Evolutionary conservation across 179 eudicot species (phyloP).

Genomic region (Carnegiea gigantea): DNA sequence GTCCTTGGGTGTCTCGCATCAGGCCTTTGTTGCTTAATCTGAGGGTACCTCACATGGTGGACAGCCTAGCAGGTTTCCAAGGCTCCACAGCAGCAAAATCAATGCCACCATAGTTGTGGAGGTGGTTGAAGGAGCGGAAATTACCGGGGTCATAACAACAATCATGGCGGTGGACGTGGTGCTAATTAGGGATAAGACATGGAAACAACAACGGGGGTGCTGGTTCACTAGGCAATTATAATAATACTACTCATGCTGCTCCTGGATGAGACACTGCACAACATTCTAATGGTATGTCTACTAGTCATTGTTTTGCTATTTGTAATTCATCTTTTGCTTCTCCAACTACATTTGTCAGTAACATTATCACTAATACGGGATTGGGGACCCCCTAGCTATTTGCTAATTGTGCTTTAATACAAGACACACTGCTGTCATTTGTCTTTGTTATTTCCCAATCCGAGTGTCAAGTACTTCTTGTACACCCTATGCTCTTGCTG

Average conservation of each 20-base stretch:
- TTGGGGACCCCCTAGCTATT: neutral
- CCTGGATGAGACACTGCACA: no score
- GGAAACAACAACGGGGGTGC: no score
- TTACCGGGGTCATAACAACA: no score
- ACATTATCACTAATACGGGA: neutral
- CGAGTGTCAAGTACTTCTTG: neutral
- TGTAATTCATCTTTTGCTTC: neutral
- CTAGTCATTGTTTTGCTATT: no score
- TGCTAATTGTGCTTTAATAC: neutral
- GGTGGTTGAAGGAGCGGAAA: neutral
- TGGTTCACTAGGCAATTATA: no score
- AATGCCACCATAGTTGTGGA: neutral
- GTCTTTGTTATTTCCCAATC: neutral
- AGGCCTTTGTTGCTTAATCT: neutral
- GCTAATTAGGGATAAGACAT: no score
- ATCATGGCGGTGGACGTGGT: no score
- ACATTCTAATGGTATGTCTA: no score
- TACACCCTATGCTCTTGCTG: neutral
- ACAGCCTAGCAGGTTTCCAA: no score
- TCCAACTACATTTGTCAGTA: neutral
- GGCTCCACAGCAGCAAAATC: neutral
- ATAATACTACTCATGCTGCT: no score
- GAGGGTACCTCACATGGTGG: neutral
- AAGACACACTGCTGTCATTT: neutral
- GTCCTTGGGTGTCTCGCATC: neutral